phyloP scores from a whole-genome alignment of 2,329 filamentous ascomycete species.

The Aureobasidium sp. region DNA sequence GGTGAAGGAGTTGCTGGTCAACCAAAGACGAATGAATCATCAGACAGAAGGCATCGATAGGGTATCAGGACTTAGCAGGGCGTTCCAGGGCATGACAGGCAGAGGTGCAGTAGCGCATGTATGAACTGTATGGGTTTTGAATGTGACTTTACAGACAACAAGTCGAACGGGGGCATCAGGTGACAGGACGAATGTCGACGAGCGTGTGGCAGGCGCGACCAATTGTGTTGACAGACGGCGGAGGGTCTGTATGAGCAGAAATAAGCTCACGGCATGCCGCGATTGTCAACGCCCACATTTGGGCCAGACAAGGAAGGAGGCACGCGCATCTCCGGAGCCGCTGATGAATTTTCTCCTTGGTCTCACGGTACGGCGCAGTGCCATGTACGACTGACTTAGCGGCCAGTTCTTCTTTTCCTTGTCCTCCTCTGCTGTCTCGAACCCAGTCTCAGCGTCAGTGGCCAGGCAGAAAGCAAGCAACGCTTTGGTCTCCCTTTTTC shows the following conservation, averaged over 20 bases:
- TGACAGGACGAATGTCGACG: no score
- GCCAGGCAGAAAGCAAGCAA: no score
- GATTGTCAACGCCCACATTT: neutral
- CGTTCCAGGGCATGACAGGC: neutral
- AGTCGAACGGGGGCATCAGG: no score
- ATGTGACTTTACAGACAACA: neutral
- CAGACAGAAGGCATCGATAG: neutral
- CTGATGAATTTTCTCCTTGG: conserved; percentile 1
- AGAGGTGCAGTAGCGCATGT: neutral
- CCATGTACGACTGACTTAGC: no score
- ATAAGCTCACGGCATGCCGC: conserved; percentile 3
- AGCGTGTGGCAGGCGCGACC: neutral
- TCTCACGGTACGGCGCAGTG: no score
- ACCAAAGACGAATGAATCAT: neutral
- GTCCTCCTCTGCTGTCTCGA: no score
- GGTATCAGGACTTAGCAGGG: conserved; percentile 7
- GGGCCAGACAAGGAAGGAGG: neutral
- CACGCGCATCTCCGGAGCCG: neutral
- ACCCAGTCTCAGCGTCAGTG: no score
- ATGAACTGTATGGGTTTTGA: conserved; percentile 1
- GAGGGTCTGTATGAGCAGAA: neutral
- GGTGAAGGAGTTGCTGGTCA: conserved; percentile 12
- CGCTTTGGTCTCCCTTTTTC: neutral
- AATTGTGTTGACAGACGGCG: no score
- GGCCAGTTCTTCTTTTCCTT: no score